A percentile compares a stretch with the other conserved stretches of the same genome.
These are phyloP conservation scores for Spergularia marina DNA, from an alignment of 148 eudicot species.

Conservation along the genomic window DNA sequence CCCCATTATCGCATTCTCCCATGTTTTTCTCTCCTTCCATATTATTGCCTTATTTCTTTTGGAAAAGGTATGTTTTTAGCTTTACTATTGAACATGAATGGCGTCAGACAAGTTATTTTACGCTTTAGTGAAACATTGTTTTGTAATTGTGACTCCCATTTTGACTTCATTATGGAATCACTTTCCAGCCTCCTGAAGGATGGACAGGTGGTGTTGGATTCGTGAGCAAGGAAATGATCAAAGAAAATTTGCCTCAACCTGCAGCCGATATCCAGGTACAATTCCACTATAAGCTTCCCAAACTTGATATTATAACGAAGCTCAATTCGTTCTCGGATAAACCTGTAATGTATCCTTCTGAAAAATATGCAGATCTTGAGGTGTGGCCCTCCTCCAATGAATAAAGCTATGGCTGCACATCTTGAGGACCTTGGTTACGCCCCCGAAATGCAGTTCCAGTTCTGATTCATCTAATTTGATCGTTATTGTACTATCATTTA, in stretches of 20 bases:
- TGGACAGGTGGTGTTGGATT: conserved; percentile 95
- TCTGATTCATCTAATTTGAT: conserved; percentile 32
- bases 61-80: no score
- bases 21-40: no score
- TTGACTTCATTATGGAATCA: neutral
- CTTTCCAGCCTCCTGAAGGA: conserved; percentile 72
- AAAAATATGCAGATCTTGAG: conserved; percentile 54
- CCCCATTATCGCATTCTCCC: no score
- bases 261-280: conserved; percentile 69
- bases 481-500: conserved; percentile 4
- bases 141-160: neutral
- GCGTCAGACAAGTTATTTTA: neutral
- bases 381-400: conserved; percentile 87
- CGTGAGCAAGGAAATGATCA: conserved; percentile 83
- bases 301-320: neutral
- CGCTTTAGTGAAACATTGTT: neutral
- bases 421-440: conserved; percentile 67
- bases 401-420: conserved; percentile 86
- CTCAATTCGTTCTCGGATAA: neutral
- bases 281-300: neutral
- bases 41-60: no score
- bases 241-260: conserved; percentile 77
- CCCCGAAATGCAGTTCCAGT: conserved; percentile 71
- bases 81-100: neutral
- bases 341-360: neutral